Evolutionary conservation across 139 green algal genomes (phyloP), one percentile per base, ranked within the genome.

Genomic region (Nannochloris sp.): DNA sequence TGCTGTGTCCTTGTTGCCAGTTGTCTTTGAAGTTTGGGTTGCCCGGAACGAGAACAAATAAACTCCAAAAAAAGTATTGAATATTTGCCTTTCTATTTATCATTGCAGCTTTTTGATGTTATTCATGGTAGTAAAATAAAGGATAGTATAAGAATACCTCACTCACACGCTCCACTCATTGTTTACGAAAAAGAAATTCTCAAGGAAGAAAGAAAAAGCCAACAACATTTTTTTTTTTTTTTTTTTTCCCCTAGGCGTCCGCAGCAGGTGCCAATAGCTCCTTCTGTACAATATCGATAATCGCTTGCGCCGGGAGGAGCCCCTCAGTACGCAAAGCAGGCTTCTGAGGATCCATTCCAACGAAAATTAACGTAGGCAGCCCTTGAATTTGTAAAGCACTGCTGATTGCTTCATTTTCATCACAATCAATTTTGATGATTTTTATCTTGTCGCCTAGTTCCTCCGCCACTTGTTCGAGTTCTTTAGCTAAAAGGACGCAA

Each of bases 361-460:
- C 84, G 45, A 98, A 92, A 6, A 98, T 85, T 44, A 98, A 80
- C 1, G 92, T 98, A 19, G 92, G 92, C 35, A 98, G 80, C 25
- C 92, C 92, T 61, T 95, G 76, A 56, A 97, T 97, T 85, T 97
- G 87, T 38, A 51, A 44, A 4, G 34, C 46, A 47, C 70, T 80
- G 39, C 64, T 76, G 0, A 98, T 81, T 37, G 89, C 81, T 1
- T 79, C 75, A 68, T 97, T 93, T 63, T 95, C 71, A 60, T 98
- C 92, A 47, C 89, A 92, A 67, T 98, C 92, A 13, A 98, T 69
- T 64, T 98, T 97, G 6, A 97, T 27, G 14, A 97, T 83, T 13
- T 80, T 69, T 2, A 97, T 81, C 5, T 60, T 66, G 30, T 90
- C 89, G 6, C 80, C 77, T 38, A 94, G 66, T 32, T 85, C 68